Percentiles rank a stretch among this genome's conserved stretches.
phyloP scores from a whole-genome alignment of 805 yeast species.

The Lipomyces orientalis region DNA sequence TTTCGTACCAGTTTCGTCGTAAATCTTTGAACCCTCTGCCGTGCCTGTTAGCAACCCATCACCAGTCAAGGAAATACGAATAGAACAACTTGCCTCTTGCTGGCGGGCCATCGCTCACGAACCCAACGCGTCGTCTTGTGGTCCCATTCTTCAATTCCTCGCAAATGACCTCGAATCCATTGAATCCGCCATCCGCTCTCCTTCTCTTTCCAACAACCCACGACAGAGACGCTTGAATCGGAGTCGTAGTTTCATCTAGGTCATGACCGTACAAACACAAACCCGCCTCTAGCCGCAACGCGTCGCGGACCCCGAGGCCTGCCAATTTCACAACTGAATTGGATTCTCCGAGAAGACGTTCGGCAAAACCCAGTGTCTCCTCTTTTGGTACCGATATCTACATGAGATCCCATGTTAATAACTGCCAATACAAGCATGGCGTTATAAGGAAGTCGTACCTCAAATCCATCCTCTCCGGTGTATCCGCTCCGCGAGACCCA shows the following conservation, averaged over 20 bases:
- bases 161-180: constrained; percentile 75
- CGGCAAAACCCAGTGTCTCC: constrained; percentile 63
- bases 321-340: constrained; percentile 71
- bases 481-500: constrained; percentile 96
- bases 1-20: constrained; percentile 6
- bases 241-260: constrained; percentile 76
- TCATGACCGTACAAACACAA: constrained; percentile 98
- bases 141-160: constrained; percentile 64
- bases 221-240: constrained; percentile 84
- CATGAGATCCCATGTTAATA: background rate
- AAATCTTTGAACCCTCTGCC: constrained; percentile 23
- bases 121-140: constrained; percentile 72
- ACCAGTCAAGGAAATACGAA: background rate
- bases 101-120: constrained; percentile 80
- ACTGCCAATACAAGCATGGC: background rate
- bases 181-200: constrained; percentile 65
- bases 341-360: constrained; percentile 59
- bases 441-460: constrained; percentile 70
- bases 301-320: constrained; percentile 98
- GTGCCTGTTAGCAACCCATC: background rate
- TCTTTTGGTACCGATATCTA: constrained; percentile 44
- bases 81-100: constrained; percentile 62
- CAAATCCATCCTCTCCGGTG: constrained; percentile 99
- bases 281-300: constrained; percentile 94
- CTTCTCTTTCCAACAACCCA: constrained; percentile 90